Evolutionary conservation across 352 stramenopile genomes (phyloP), one percentile per base, ranked within the genome.

Genomic region (Phytophthora capsici): DNA sequence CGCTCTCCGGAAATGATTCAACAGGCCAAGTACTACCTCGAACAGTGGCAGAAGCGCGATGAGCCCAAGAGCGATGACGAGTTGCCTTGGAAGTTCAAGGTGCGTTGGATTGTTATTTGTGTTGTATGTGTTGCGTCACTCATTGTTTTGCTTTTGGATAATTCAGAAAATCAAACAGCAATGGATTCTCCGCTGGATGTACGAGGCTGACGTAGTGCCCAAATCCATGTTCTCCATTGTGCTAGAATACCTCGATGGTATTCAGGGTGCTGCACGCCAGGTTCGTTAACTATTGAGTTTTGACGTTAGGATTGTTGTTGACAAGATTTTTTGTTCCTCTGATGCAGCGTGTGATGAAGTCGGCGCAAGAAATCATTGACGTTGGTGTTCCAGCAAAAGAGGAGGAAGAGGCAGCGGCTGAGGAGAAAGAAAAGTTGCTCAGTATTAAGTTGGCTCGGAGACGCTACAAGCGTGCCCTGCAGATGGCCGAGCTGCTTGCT

Each of bases 101-200:
- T 91, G 2, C 37, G 51, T 54, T 41, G 34, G 14, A 14, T 12
- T 34, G 28, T n/a, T n/a, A n/a, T n/a, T n/a, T n/a, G n/a, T n/a
- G n/a, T n/a, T n/a, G n/a, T n/a, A n/a, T n/a, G 43, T 55, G 43
- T 40, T 26, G 32, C 13, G 30, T 50, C 7, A 32, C 49, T 62
- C 28, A 66, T 61, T 5, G 2, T 36, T 10, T 52, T 45, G 13
- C 20, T 47, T 46, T 26, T 34, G 28, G 8, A 34, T 20, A 20
- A 49, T 62, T 23, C 50, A 90, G 83, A 94, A 89, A 83, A 84
- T 87, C 16, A 91, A 93, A 63, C 86, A 94, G 73, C 71, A 85
- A 48, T 94, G 86, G 86, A 86, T 94, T 50, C 54, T 94, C 9
- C 70, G 57, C 32, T 94, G 86, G 84, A 92, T 94, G 84, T 93